A percentile compares a stretch with the other conserved stretches of the same genome.
phyloP scores from a whole-genome alignment of 768 basidiomycete species.

The Neoboletus brunneissimus region DNA sequence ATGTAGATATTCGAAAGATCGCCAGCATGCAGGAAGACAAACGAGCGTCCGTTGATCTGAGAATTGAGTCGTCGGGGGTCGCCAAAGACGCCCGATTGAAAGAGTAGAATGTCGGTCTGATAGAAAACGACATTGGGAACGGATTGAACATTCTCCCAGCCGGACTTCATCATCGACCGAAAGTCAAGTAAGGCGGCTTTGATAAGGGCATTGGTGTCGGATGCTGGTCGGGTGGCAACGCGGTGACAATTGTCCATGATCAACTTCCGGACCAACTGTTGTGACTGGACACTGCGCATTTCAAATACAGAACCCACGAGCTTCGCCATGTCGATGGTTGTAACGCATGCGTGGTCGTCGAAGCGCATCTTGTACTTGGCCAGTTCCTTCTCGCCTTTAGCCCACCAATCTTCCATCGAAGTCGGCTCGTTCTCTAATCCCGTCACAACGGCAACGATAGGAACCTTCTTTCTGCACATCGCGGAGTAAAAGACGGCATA shows the following conservation, averaged over 20 bases:
- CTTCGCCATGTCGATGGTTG: slow-evolving; percentile 28
- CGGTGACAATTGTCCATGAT: slow-evolving; percentile 20
- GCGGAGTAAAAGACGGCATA: slow-evolving; percentile 32
- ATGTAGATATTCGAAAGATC: slow-evolving; percentile 15
- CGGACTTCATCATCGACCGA: slow-evolving; percentile 25
- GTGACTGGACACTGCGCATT: slow-evolving; percentile 21
- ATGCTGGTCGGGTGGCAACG: slow-evolving; percentile 13
- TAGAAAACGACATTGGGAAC: slow-evolving; percentile 19
- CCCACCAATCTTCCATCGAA: slow-evolving; percentile 41
- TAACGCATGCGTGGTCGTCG: slow-evolving; percentile 42
- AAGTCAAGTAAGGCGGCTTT: slow-evolving; percentile 28
- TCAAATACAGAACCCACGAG: slow-evolving; percentile 15
- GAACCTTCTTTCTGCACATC: slow-evolving; percentile 31
- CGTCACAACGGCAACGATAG: slow-evolving; percentile 33
- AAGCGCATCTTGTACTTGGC: slow-evolving; percentile 35
- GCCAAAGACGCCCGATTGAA: slow-evolving; percentile 15
- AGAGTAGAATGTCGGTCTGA: slow-evolving; percentile 14
- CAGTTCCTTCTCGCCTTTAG: slow-evolving; percentile 31
- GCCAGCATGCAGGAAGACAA: slow-evolving; percentile 21
- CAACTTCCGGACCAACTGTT: slow-evolving; percentile 19
- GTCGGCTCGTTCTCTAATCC: slow-evolving; percentile 32
- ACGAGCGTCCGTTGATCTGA: slow-evolving; percentile 24
- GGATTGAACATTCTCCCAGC: slow-evolving; percentile 24
- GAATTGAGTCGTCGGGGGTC: slow-evolving; percentile 16
- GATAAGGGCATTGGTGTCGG: slow-evolving; percentile 21